Conservation (phyloP, 768 basidiomycete genomes). For the Termitomyces eurrhizus region DNA sequence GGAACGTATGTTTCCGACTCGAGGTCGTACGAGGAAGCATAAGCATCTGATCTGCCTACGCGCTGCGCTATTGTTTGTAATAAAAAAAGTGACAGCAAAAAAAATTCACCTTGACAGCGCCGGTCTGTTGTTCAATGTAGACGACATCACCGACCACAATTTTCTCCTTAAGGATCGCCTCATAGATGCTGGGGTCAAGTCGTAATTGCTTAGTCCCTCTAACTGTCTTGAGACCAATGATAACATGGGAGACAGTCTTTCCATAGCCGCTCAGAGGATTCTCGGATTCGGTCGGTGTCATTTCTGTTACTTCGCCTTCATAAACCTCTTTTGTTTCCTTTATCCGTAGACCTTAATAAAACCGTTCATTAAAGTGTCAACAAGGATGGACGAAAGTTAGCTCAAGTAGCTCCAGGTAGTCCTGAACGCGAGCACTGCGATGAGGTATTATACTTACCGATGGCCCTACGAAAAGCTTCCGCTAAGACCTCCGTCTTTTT, state of each 20-base stretch:
- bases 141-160: conserved; percentile 96
- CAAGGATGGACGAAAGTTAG: not conserved
- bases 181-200: conserved; percentile 93
- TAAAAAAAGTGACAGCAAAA: conserved; percentile 1
- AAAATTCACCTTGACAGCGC: conserved; percentile 82
- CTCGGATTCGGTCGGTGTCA: conserved; percentile 94
- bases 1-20: conserved; percentile 99
- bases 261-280: conserved; percentile 98
- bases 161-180: conserved; percentile 96
- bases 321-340: conserved; percentile 99
- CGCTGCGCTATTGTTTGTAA: conserved; percentile 44
- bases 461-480: conserved; percentile 91
- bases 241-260: conserved; percentile 97
- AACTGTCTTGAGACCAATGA: conserved; percentile 92
- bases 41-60: conserved; percentile 95
- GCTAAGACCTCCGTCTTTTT: conserved; percentile 99
- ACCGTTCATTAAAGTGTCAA: not conserved
- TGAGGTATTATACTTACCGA: conserved; percentile 57
- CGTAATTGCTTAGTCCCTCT: conserved; percentile 92
- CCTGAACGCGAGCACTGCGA: not conserved
- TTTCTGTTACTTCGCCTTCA: conserved; percentile 96
- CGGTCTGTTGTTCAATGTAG: conserved; percentile 90
- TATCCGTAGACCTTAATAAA: conserved; percentile 79
- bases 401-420: not conserved
- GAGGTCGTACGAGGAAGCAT: conserved; percentile 95